A percentile compares a stretch with the other conserved stretches of the same genome.
Conservation (phyloP, 139 green algal genomes). For the Chlorella sp. region DNA sequence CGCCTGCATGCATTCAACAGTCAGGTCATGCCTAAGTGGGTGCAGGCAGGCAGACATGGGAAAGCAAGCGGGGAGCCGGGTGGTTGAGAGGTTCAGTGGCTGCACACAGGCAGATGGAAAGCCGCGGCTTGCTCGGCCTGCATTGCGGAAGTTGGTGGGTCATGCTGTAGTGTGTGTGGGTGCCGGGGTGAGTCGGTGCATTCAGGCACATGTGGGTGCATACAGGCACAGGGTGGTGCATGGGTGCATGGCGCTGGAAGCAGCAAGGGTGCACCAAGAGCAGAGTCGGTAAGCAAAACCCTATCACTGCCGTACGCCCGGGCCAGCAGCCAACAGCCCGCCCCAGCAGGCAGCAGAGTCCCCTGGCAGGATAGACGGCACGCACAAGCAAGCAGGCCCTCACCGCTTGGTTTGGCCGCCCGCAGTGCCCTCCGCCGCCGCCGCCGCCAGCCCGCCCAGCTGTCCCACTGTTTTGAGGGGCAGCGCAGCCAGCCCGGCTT, state of each 20-base stretch:
- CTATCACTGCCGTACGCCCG: too few species aligned
- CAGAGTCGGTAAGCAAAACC: not conserved
- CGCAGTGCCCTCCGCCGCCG: not conserved
- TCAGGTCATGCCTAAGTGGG: too few species aligned
- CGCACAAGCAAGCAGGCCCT: not conserved
- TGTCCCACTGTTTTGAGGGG: conserved; percentile 63
- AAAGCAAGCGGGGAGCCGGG: not conserved
- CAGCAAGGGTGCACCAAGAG: too few species aligned
- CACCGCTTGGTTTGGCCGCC: conserved; percentile 33
- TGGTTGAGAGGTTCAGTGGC: not conserved
- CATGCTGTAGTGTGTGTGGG: too few species aligned
- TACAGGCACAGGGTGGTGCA: too few species aligned
- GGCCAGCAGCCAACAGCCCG: not conserved
- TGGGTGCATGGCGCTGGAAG: too few species aligned
- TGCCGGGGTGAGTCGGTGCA: not conserved
- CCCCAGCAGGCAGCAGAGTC: not conserved
- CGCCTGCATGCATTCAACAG: too few species aligned
- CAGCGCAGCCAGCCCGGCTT: conserved; percentile 52
- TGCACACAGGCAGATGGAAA: too few species aligned
- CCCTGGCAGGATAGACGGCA: too few species aligned
- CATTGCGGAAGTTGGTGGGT: too few species aligned
- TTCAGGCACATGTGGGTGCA: not conserved
- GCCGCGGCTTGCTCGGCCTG: too few species aligned
- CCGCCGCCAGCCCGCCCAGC: conserved; percentile 27
- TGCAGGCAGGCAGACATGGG: not conserved